These are phyloP conservation scores for Exophiala sp. DNA, from an alignment of 2,329 filamentous ascomycete species.

Conservation along the genomic window DNA sequence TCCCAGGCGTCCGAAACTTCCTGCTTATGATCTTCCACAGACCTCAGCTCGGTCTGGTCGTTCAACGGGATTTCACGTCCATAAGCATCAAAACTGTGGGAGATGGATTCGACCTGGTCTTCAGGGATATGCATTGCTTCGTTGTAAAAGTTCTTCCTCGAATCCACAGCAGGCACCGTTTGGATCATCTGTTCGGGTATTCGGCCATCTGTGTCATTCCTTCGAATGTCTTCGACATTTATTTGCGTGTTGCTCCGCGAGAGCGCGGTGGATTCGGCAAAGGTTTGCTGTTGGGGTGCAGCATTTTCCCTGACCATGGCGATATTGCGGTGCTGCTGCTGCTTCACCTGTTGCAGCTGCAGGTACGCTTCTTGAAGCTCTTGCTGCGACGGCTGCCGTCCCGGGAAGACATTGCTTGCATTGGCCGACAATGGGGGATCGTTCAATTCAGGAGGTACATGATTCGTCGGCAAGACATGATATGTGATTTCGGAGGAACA, in stretches of 20 bases:
- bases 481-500: constrained; percentile 67
- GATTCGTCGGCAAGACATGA: constrained; percentile 62
- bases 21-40: constrained; percentile 30
- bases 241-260: constrained; percentile 42
- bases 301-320: constrained; percentile 52
- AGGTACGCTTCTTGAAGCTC: constrained; percentile 59
- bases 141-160: constrained; percentile 45
- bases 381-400: constrained; percentile 51
- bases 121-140: constrained; percentile 42
- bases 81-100: constrained; percentile 57
- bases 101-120: constrained; percentile 56
- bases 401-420: constrained; percentile 40
- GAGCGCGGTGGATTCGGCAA: constrained; percentile 39
- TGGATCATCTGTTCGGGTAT: constrained; percentile 41
- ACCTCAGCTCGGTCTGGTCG: constrained; percentile 46
- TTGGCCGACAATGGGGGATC: constrained; percentile 41
- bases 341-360: constrained; percentile 46
- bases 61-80: constrained; percentile 49
- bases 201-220: constrained; percentile 42
- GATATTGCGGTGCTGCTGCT: constrained; percentile 46
- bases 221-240: constrained; percentile 35
- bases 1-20: constrained; percentile 79
- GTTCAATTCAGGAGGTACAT: constrained; percentile 54
- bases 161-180: constrained; percentile 54
- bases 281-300: constrained; percentile 57